Conservation (phyloP, 2,329 filamentous ascomycete genomes). For the Beauveria scarabaeidicola region DNA sequence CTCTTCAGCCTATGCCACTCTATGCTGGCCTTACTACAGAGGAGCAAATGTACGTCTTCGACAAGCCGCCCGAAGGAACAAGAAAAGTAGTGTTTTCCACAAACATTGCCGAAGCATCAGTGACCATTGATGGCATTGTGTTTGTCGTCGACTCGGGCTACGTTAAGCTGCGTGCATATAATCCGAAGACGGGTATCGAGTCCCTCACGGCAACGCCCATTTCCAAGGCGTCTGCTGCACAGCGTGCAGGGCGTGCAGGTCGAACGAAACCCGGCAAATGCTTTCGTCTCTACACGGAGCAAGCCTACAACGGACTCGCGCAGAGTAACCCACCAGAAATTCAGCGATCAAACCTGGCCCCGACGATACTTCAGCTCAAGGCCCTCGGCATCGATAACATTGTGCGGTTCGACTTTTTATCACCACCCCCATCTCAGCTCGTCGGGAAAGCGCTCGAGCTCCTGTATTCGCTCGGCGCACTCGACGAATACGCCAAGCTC, state of each 20-base stretch:
- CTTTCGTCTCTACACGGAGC: conserved; percentile 83
- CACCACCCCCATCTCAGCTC: conserved; percentile 74
- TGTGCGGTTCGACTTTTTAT: conserved; percentile 81
- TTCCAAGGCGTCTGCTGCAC: conserved; percentile 87
- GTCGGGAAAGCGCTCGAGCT: conserved; percentile 81
- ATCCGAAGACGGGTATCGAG: conserved; percentile 79
- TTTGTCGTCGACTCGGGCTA: conserved; percentile 88
- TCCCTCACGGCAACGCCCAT: conserved; percentile 72
- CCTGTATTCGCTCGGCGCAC: conserved; percentile 74
- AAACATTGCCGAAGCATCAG: conserved; percentile 92
- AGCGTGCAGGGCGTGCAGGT: conserved; percentile 82
- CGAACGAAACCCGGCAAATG: conserved; percentile 88
- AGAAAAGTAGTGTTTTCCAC: conserved; percentile 90
- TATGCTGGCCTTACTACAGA: conserved; percentile 86
- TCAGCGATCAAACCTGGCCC: conserved; percentile 82
- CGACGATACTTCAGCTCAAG: conserved; percentile 83
- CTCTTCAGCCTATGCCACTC: conserved; percentile 52
- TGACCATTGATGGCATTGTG: conserved; percentile 87
- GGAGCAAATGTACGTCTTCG: conserved; percentile 92
- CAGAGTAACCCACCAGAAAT: conserved; percentile 80
- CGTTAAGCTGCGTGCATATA: conserved; percentile 81
- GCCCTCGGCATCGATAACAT: conserved; percentile 94
- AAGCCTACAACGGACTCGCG: conserved; percentile 54
- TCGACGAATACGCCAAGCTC: conserved; percentile 85
- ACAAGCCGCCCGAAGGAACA: conserved; percentile 69